Evolutionary conservation across 495 filamentous ascomycete genomes (phyloP), one percentile per base, ranked within the genome.

Genomic region (Aeminium ludgeri): DNA sequence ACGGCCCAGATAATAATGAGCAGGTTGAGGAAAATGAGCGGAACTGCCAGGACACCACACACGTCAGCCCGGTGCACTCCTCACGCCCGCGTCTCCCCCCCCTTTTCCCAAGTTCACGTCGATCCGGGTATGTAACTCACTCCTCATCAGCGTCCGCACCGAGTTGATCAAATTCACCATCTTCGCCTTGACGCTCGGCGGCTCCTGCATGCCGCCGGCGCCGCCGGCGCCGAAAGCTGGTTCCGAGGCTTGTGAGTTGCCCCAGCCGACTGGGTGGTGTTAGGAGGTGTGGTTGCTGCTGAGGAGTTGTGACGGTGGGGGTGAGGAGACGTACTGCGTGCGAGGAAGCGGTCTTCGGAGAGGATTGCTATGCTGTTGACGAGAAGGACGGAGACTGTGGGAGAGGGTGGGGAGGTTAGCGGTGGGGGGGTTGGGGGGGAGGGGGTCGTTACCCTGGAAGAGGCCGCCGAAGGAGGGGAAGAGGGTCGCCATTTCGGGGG

Each of bases 301-400:
- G 20, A 27, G 8, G 20, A 18, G 13, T 23, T 23, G 30, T 37
- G 8, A 30, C n/a, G 10, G 18, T 20, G 8, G 17, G 4, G 48
- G 27, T 18, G 13, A 19, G 23, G 31, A 18, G 6, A 64, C 75
- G 51, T 78, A 92, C 85, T 89, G 52, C 91, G 75, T 37, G 91
- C 89, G 37, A 97, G 78, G 60, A 97, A 97, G 23, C 91, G 76
- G 65, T 97, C 89, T 73, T 97, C 87, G 53, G 86, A 94, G 36
- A 96, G 78, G 61, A 97, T 77, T 38, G 86, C 83, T 56, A 96
- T 82, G 30, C 83, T 82, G 64, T 97, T 97, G 55, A 86, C 74
- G 57, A 96, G 70, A 55, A 97, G 80, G 57, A 92, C 64, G 43
- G 72, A 68, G 38, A 83, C 84, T 89, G 54, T 19, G 20, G 43